Evolutionary conservation across 2,329 filamentous ascomycete genomes (phyloP).

Genomic region (Pseudocercospora fuligena): DNA sequence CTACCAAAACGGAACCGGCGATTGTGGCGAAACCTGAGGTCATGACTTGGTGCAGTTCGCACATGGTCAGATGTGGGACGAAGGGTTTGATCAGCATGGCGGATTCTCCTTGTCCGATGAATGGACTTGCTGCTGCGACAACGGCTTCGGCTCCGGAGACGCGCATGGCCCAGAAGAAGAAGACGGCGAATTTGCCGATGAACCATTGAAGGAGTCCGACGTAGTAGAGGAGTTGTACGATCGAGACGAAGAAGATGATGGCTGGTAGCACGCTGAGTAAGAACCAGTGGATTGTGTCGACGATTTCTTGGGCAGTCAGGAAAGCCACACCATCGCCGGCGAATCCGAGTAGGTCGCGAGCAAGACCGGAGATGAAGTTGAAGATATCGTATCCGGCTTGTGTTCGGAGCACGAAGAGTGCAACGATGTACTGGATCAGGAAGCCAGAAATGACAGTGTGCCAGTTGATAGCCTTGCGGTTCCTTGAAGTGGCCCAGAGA

Average conservation of each 20-base stretch:
- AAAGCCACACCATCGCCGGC: constrained; percentile 75
- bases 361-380: constrained; percentile 79
- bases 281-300: constrained; percentile 64
- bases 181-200: constrained; percentile 80
- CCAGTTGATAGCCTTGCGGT: constrained; percentile 61
- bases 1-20: constrained; percentile 82
- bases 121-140: constrained; percentile 88
- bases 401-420: constrained; percentile 84
- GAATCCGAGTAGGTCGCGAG: constrained; percentile 75
- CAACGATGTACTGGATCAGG: constrained; percentile 85
- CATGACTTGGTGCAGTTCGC: constrained; percentile 92
- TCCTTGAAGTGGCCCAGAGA: constrained; percentile 73
- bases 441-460: constrained; percentile 78
- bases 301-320: constrained; percentile 60
- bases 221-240: constrained; percentile 88
- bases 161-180: constrained; percentile 88
- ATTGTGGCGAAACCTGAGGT: constrained; percentile 92
- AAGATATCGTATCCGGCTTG: constrained; percentile 85
- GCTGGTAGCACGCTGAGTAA: constrained; percentile 80
- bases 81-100: constrained; percentile 91
- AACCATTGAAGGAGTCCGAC: constrained; percentile 85
- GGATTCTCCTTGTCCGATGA: constrained; percentile 92
- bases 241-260: constrained; percentile 93
- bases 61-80: constrained; percentile 80
- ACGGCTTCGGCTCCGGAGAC: constrained; percentile 93